Percentiles rank a stretch among this genome's conserved stretches.
These are phyloP conservation scores for Lichtheimia hyalospora DNA, from an alignment of 371 early-diverging fungal species.

Conservation along the genomic window DNA sequence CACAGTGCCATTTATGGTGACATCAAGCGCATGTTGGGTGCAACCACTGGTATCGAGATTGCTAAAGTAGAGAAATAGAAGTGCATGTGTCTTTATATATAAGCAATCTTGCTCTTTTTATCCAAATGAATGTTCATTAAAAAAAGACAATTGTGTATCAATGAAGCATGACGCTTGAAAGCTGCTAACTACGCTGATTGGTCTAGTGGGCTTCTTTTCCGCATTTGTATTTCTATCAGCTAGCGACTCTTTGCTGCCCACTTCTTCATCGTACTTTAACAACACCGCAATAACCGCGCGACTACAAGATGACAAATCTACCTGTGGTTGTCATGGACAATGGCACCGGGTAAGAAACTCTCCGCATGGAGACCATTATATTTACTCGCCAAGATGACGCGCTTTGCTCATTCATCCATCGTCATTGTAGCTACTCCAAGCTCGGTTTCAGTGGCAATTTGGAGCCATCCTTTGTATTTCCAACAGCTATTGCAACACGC, in stretches of 20 bases:
- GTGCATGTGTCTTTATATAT: no score
- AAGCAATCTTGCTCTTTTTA: no score
- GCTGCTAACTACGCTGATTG: no score
- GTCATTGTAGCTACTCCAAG: slow-evolving; percentile 84
- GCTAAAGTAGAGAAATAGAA: slow-evolving; percentile 19
- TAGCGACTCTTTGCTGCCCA: no score
- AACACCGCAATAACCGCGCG: no score
- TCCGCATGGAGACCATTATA: background rate
- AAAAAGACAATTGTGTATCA: no score
- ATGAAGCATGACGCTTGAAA: no score
- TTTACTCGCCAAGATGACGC: slow-evolving; percentile 2
- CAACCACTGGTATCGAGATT: slow-evolving; percentile 67
- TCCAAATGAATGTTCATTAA: no score
- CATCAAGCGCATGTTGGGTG: slow-evolving; percentile 70
- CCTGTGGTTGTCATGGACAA: slow-evolving; percentile 92
- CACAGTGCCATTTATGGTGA: slow-evolving; percentile 56
- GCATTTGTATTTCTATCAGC: no score
- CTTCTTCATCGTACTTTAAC: no score
- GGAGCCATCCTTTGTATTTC: slow-evolving; percentile 95
- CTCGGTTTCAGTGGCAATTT: slow-evolving; percentile 98
- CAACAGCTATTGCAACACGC: slow-evolving; percentile 87
- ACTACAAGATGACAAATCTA: slow-evolving; percentile 44
- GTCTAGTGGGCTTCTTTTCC: no score
- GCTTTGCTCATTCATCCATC: background rate
- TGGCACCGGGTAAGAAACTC: slow-evolving; percentile 82